Conservation (phyloP, 345 rosid species). For the Excoecaria cochinchinensis region DNA sequence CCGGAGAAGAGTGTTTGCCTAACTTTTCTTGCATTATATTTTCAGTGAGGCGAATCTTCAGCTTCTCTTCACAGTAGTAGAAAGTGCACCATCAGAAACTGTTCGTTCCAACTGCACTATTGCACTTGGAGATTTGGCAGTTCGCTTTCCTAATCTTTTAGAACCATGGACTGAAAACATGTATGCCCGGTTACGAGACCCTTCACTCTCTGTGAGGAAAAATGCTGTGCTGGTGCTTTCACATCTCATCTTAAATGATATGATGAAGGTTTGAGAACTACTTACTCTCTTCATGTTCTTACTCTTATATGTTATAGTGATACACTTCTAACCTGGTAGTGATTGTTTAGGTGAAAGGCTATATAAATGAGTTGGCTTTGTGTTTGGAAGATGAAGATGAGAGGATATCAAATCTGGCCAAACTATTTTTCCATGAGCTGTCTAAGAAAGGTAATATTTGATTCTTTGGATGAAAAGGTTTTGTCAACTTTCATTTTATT, state of each 20-base stretch:
- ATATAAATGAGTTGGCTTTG: conserved; percentile 88
- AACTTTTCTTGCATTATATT: conserved; percentile 30
- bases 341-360: conserved; percentile 81
- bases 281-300: conserved; percentile 17
- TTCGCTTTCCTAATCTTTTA: conserved; percentile 88
- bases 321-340: conserved; percentile 29
- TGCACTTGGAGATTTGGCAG: conserved; percentile 96
- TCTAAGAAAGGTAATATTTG: conserved; percentile 80
- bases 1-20: conserved; percentile 11
- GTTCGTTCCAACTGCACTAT: conserved; percentile 95
- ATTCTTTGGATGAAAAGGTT: conserved; percentile 2
- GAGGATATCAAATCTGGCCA: conserved; percentile 87
- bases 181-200: conserved; percentile 78
- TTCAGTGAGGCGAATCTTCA: conserved; percentile 88
- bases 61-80: conserved; percentile 94
- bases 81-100: conserved; percentile 84
- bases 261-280: conserved; percentile 82
- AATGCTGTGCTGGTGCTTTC: conserved; percentile 98
- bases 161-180: conserved; percentile 98
- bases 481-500: conserved; percentile 2
- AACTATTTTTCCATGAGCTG: conserved; percentile 84
- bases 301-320: conserved; percentile 8
- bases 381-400: conserved; percentile 84
- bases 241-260: conserved; percentile 95
- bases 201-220: conserved; percentile 83